Conservation (phyloP, 192 early-diverging fungal genomes). For the Chytriomyces confervae region DNA sequence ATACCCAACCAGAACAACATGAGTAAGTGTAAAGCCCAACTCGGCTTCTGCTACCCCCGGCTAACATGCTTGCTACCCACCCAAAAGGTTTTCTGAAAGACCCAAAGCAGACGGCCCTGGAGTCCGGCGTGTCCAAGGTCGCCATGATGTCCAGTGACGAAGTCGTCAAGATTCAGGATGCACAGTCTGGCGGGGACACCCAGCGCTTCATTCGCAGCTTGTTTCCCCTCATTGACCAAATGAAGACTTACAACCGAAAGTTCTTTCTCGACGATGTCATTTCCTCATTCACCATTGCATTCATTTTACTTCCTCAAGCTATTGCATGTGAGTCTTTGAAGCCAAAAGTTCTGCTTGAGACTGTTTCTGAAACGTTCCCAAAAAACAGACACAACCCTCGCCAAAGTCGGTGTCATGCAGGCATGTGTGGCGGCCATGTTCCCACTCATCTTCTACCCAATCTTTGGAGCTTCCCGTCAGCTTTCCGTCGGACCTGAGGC, state of each 20-base stretch:
- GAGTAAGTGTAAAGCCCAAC: no score
- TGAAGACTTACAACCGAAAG: constrained; percentile 3
- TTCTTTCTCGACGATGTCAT: constrained; percentile 36
- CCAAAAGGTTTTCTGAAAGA: no score
- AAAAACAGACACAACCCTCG: constrained; percentile 29
- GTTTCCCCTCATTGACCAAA: constrained; percentile 11
- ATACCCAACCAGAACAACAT: no score
- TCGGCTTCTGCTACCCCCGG: no score
- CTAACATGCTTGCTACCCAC: no score
- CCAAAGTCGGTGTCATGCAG: constrained; percentile 33
- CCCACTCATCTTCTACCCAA: constrained; percentile 45
- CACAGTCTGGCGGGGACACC: no score
- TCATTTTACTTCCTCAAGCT: constrained; percentile 51
- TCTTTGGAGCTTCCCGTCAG: constrained; percentile 51
- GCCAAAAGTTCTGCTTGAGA: not conserved
- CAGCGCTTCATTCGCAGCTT: not conserved
- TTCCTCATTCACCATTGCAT: constrained; percentile 48
- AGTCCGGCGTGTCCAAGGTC: no score
- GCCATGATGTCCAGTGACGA: no score
- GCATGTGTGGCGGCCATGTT: constrained; percentile 44
- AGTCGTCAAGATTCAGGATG: no score
- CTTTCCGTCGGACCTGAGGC: constrained; percentile 43
- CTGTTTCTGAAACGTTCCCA: not conserved
- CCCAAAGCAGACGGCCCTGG: no score
- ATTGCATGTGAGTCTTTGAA: constrained; percentile 45